These are phyloP conservation scores for Irpex rosettiformis DNA, from an alignment of 1,284 basidiomycete genomes.

Conservation along the genomic window DNA sequence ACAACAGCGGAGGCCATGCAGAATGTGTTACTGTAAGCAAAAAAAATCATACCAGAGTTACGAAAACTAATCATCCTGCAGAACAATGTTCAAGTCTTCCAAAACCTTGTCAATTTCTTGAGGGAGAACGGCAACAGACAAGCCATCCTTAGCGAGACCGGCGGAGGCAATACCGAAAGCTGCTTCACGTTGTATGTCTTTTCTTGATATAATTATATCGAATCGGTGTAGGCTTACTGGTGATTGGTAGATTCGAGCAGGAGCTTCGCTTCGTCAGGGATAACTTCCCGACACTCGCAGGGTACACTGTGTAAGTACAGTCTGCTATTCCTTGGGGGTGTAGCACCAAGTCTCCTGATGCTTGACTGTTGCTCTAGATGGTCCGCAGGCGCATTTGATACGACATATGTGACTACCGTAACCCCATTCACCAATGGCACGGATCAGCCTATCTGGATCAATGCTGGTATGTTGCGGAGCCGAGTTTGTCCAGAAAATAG, in stretches of 20 bases:
- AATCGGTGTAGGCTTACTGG: background rate
- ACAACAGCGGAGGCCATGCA: constrained; percentile 51
- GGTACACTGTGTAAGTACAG: constrained; percentile 37
- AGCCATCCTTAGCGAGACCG: constrained; percentile 55
- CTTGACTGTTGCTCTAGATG: no score
- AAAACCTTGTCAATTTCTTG: constrained; percentile 44
- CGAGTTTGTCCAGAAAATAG: background rate
- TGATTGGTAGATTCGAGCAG: constrained; percentile 32
- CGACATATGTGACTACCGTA: constrained; percentile 33
- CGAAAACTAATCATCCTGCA: constrained; percentile 1
- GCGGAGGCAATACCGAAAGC: constrained; percentile 49
- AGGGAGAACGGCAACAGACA: constrained; percentile 46
- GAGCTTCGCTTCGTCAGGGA: constrained; percentile 46
- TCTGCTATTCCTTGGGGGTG: background rate
- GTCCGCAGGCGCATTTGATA: constrained; percentile 38
- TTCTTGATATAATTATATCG: constrained; percentile 8
- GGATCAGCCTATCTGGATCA: constrained; percentile 34
- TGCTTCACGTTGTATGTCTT: constrained; percentile 39
- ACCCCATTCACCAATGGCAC: constrained; percentile 34
- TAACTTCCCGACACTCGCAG: constrained; percentile 40
- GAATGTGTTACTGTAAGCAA: constrained; percentile 38
- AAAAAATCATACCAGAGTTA: background rate
- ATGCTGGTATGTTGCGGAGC: constrained; percentile 18
- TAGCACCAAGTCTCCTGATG: no score
- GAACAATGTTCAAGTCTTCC: constrained; percentile 44